phyloP scores from a whole-genome alignment of 2,329 filamentous ascomycete species.

The Paracamarosporium sp. region DNA sequence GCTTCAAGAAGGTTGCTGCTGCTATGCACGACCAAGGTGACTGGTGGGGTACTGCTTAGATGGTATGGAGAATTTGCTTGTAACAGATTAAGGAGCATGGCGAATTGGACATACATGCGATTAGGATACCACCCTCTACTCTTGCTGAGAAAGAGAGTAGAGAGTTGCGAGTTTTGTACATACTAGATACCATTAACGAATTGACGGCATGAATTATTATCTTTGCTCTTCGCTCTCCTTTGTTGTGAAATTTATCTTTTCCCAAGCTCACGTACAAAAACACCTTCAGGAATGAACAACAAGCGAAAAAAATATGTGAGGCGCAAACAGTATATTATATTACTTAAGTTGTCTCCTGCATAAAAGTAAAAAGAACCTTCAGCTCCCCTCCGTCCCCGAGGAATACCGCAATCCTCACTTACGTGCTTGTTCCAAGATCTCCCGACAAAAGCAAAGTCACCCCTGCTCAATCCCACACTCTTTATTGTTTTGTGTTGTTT shows the following conservation, averaged over 20 bases:
- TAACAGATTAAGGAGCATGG: slow-evolving; percentile 5
- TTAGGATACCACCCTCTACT: slow-evolving; percentile 8
- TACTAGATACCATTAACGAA: slow-evolving; percentile 9
- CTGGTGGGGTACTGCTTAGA: slow-evolving; percentile 67
- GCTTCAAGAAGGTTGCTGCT: slow-evolving; percentile 92
- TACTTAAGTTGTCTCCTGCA: no score
- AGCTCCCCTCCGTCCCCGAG: neutral
- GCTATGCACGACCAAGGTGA: slow-evolving; percentile 98
- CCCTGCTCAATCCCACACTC: neutral
- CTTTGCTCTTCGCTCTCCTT: no score
- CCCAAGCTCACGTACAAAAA: neutral
- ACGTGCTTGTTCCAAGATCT: no score
- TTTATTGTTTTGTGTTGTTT: neutral
- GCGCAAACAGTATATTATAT: no score
- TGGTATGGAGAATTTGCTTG: neutral
- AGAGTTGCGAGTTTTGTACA: neutral
- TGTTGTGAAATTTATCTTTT: neutral
- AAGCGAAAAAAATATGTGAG: no score
- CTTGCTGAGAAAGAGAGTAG: neutral
- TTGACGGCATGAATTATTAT: slow-evolving; percentile 6
- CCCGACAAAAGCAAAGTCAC: neutral
- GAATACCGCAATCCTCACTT: neutral
- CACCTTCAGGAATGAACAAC: no score
- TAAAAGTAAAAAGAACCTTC: no score
- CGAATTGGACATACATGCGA: neutral